phyloP scores from a whole-genome alignment of 78 protist genomes.

The Dictyostelium firmibasis region DNA sequence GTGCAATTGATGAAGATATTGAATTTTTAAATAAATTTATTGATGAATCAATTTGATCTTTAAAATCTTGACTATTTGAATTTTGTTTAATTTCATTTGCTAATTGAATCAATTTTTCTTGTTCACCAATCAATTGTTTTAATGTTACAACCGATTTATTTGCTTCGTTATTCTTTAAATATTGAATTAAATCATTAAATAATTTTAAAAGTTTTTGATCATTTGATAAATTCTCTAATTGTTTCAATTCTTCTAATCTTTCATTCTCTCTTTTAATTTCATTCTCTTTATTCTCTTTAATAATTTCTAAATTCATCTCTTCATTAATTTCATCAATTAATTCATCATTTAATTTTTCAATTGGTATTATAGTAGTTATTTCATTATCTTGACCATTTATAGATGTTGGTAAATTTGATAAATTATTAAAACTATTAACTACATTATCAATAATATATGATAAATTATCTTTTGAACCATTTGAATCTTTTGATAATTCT shows the following conservation, averaged over 20 bases:
- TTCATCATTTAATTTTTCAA: not conserved
- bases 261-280: not conserved
- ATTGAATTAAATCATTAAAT: constrained; percentile 15
- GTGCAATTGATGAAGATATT: not conserved
- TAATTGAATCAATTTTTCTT: constrained; percentile 9
- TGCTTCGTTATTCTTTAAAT: constrained; percentile 16
- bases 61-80: constrained; percentile 8
- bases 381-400: too few relatives aligned
- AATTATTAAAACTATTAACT: not conserved
- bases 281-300: not conserved
- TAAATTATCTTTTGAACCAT: not conserved
- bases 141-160: constrained; percentile 20
- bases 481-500: not conserved
- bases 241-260: constrained; percentile 5
- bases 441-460: not conserved
- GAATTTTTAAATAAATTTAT: constrained; percentile 32
- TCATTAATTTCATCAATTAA: not conserved
- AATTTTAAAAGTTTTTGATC: not conserved
- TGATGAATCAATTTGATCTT: constrained; percentile 36
- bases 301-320: not conserved
- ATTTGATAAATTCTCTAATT: not conserved
- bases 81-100: constrained; percentile 12
- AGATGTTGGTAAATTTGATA: not conserved
- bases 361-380: not conserved
- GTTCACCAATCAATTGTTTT: constrained; percentile 47